phyloP scores from a whole-genome alignment of 2,329 filamentous ascomycete species.

The Teratosphaeriaceae sp. region DNA sequence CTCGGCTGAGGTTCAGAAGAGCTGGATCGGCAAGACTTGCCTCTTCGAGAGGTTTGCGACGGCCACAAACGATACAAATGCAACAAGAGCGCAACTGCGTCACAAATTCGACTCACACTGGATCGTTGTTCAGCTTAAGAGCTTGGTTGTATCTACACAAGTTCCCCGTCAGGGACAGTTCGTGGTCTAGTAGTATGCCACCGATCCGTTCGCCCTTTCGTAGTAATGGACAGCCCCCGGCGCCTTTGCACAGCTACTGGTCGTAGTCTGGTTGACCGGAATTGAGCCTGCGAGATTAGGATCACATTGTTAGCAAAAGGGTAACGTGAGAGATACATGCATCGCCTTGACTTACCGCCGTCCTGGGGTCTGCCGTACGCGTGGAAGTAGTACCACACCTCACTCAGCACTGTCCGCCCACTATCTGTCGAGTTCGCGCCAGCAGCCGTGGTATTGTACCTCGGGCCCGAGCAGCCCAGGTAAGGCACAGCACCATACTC shows the following conservation, averaged over 20 bases:
- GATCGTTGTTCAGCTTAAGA: too few relatives aligned
- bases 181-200: not conserved
- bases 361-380: conserved; percentile 52
- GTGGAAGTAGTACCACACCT: conserved; percentile 63
- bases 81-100: not conserved
- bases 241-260: conserved; percentile 51
- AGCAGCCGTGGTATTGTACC: conserved; percentile 54
- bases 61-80: not conserved
- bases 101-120: too few relatives aligned
- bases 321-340: too few relatives aligned
- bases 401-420: conserved; percentile 51
- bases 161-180: not conserved
- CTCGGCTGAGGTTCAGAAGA: not conserved
- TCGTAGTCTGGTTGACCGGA: conserved; percentile 42
- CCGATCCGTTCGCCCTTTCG: conserved; percentile 34
- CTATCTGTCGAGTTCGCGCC: conserved; percentile 48
- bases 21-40: not conserved
- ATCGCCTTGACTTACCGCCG: too few relatives aligned
- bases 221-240: conserved; percentile 50
- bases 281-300: too few relatives aligned
- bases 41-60: not conserved
- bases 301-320: too few relatives aligned
- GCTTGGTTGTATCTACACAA: not conserved
- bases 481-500: conserved; percentile 52
- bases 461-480: conserved; percentile 54